These are phyloP conservation scores for Hermanozyma aechmeae DNA, from an alignment of 805 yeast genomes.

Conservation along the genomic window DNA sequence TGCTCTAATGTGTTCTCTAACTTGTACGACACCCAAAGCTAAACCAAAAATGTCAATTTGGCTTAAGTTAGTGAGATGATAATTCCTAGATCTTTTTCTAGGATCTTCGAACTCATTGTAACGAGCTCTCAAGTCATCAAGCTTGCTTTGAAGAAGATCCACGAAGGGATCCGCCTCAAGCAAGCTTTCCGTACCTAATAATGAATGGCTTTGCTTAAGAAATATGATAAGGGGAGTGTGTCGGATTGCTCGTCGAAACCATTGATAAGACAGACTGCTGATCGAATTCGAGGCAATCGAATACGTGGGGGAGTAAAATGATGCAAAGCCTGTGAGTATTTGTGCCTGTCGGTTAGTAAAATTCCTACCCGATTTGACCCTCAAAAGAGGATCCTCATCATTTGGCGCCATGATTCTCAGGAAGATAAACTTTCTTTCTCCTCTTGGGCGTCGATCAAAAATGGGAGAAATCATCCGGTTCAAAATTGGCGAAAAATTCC, in stretches of 20 bases:
- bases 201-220: not conserved
- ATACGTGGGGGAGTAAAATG: constrained; percentile 7
- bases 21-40: not conserved
- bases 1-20: not conserved
- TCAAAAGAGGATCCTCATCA: too few species aligned
- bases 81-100: not conserved
- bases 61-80: too few species aligned
- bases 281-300: constrained; percentile 11
- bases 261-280: constrained; percentile 5
- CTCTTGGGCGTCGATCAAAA: too few species aligned
- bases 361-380: too few species aligned
- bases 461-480: too few species aligned
- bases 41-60: not conserved
- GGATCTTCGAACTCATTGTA: not conserved
- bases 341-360: constrained; percentile 16
- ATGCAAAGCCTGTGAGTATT: constrained; percentile 16
- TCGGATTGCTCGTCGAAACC: constrained; percentile 8
- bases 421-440: too few species aligned
- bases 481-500: too few species aligned
- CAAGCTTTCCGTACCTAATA: not conserved
- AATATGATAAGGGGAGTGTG: not conserved
- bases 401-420: too few species aligned
- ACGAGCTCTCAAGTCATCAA: not conserved
- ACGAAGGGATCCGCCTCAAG: not conserved
- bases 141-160: not conserved